These are phyloP conservation scores for Ceratocystiopsis brevicomis DNA, from an alignment of 2,329 filamentous ascomycete genomes.

Conservation along the genomic window DNA sequence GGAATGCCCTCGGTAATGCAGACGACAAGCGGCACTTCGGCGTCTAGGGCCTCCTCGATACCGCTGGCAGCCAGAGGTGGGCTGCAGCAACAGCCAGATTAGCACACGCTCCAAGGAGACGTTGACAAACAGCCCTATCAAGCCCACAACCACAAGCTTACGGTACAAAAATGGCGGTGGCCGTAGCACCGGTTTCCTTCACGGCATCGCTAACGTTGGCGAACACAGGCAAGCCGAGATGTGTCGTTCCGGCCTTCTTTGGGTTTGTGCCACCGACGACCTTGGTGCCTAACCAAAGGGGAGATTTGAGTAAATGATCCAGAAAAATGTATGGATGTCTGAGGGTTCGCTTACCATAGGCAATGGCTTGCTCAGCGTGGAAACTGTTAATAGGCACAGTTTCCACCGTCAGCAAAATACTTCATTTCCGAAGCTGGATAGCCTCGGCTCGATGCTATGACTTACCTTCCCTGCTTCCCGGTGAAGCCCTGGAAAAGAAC, in stretches of 20 bases:
- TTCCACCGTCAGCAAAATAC: neutral
- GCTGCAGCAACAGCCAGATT: slow-evolving; percentile 22
- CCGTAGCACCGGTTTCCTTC: slow-evolving; percentile 75
- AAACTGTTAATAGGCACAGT: slow-evolving; percentile 41
- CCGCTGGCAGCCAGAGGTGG: slow-evolving; percentile 79
- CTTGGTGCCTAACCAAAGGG: slow-evolving; percentile 54
- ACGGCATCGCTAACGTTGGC: slow-evolving; percentile 73
- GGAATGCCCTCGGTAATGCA: slow-evolving; percentile 98
- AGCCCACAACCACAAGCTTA: slow-evolving; percentile 23
- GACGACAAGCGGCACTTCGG: slow-evolving; percentile 86
- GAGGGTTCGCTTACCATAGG: slow-evolving; percentile 60
- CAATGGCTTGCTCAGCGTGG: slow-evolving; percentile 93
- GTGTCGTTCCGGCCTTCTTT: slow-evolving; percentile 85
- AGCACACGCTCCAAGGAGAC: neutral
- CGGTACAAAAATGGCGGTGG: slow-evolving; percentile 93
- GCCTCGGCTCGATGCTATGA: slow-evolving; percentile 12
- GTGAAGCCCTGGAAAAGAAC: slow-evolving; percentile 96
- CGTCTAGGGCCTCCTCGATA: slow-evolving; percentile 90
- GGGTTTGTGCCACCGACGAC: slow-evolving; percentile 97
- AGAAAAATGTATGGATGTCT: neutral
- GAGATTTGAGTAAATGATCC: neutral
- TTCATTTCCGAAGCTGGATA: neutral
- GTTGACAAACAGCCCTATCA: too few relatives aligned
- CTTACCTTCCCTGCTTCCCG: slow-evolving; percentile 85
- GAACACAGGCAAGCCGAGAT: slow-evolving; percentile 87